phyloP scores from a whole-genome alignment of 495 filamentous ascomycete genomes.

The Geopyxis carbonaria region DNA sequence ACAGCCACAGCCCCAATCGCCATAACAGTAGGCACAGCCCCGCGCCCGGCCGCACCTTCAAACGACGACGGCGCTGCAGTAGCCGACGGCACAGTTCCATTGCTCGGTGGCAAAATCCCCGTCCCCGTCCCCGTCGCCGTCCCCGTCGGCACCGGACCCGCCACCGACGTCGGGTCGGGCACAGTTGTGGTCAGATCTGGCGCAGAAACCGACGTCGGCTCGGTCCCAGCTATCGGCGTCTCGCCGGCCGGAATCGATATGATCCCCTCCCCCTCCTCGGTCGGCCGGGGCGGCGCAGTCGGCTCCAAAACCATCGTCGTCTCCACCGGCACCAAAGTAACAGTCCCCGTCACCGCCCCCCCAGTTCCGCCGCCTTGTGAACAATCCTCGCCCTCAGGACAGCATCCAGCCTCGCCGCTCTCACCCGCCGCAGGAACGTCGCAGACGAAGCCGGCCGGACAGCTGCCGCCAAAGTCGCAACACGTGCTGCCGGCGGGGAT shows the following conservation, averaged over 20 bases:
- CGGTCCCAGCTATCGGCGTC: too few species aligned
- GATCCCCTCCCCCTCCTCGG: too few species aligned
- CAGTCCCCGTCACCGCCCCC: neutral
- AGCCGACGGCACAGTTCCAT: neutral
- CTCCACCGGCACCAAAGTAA: neutral
- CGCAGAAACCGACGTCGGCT: too few species aligned
- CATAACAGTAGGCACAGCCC: neutral
- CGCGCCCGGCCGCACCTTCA: neutral
- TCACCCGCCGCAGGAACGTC: neutral
- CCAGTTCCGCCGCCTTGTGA: neutral
- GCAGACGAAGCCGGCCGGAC: neutral
- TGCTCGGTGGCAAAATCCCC: neutral
- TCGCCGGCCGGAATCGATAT: too few species aligned
- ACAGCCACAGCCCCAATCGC: neutral
- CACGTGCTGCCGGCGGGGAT: neutral
- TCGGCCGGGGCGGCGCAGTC: too few species aligned
- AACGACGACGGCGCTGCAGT: neutral
- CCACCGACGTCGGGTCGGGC: too few species aligned
- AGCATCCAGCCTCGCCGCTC: neutral
- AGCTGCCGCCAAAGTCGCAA: neutral
- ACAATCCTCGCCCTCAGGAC: neutral
- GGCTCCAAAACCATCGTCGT: too few species aligned
- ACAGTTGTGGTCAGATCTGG: too few species aligned
- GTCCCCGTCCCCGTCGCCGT: too few species aligned
- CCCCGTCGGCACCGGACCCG: too few species aligned